A percentile compares a stretch with the other conserved stretches of the same genome.
These are phyloP conservation scores for Stenogyne calaminthoides DNA, from an alignment of 305 asterid genomes.

Conservation along the genomic window DNA sequence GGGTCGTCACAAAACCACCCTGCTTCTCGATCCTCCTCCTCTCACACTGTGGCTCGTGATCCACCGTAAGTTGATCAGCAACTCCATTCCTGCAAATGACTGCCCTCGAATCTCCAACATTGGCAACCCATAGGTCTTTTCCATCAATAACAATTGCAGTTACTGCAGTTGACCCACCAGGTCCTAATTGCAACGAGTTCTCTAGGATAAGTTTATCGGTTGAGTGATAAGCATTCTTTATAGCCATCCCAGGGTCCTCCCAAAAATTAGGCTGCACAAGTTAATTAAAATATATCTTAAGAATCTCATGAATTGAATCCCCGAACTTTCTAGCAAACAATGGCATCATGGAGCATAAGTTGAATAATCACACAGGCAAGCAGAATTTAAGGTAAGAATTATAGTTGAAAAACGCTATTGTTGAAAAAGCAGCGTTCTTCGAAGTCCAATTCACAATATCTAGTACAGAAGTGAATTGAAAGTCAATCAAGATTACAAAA, in stretches of 20 bases:
- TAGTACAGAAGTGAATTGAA: background rate
- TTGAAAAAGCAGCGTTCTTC: background rate
- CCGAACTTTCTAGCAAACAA: constrained; percentile 1
- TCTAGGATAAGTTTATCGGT: constrained; percentile 73
- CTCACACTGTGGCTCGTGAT: constrained; percentile 77
- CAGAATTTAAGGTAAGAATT: too few relatives aligned
- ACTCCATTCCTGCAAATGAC: constrained; percentile 58
- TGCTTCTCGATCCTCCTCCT: constrained; percentile 69
- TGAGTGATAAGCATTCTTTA: constrained; percentile 60
- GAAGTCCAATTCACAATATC: background rate
- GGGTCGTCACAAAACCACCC: constrained; percentile 83
- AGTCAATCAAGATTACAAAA: background rate
- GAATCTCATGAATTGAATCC: background rate
- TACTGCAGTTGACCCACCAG: constrained; percentile 95
- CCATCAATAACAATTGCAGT: constrained; percentile 88
- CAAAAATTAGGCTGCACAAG: constrained; percentile 67
- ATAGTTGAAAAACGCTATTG: background rate
- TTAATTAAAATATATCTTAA: constrained; percentile 21
- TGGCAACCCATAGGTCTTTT: constrained; percentile 83
- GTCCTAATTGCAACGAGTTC: constrained; percentile 71
- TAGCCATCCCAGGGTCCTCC: constrained; percentile 69
- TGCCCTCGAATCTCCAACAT: constrained; percentile 87
- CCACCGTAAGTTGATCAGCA: constrained; percentile 78
- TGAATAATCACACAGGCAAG: too few relatives aligned
- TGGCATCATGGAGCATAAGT: background rate